Conservation (phyloP, 768 basidiomycete species). For the Gloeostereum incarnatum region DNA sequence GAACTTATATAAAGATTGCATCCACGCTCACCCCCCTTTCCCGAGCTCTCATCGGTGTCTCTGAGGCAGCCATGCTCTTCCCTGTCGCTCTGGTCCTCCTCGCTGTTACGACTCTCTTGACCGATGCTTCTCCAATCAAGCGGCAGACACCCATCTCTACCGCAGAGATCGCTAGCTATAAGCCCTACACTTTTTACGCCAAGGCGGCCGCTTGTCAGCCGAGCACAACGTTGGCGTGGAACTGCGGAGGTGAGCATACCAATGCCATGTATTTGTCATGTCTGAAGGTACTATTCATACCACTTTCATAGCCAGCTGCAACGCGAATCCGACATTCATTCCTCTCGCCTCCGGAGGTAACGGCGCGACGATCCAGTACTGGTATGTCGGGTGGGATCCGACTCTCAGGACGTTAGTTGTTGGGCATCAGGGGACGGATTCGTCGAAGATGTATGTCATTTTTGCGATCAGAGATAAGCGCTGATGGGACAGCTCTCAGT, state of each 20-base stretch:
- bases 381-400: constrained; percentile 12
- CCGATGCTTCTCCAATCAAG: not conserved
- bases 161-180: constrained; percentile 21
- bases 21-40: no score
- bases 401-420: constrained; percentile 13
- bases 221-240: constrained; percentile 23
- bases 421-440: constrained; percentile 17
- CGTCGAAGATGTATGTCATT: constrained; percentile 13
- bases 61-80: not conserved
- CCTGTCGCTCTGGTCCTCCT: not conserved
- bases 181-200: constrained; percentile 27
- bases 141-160: constrained; percentile 16
- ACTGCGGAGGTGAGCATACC: constrained; percentile 26
- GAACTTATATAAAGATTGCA: no score
- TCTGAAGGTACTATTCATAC: not conserved
- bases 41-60: no score
- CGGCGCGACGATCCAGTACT: constrained; percentile 31
- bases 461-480: not conserved
- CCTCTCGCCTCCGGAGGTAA: constrained; percentile 40
- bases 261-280: not conserved
- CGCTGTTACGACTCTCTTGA: not conserved
- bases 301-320: constrained; percentile 18
- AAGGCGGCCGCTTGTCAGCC: constrained; percentile 28
- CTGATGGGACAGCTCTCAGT: constrained; percentile 12
- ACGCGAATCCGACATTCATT: constrained; percentile 31